Conservation (phyloP, 163 green algal genomes). For the Scenedesmus sp. region DNA sequence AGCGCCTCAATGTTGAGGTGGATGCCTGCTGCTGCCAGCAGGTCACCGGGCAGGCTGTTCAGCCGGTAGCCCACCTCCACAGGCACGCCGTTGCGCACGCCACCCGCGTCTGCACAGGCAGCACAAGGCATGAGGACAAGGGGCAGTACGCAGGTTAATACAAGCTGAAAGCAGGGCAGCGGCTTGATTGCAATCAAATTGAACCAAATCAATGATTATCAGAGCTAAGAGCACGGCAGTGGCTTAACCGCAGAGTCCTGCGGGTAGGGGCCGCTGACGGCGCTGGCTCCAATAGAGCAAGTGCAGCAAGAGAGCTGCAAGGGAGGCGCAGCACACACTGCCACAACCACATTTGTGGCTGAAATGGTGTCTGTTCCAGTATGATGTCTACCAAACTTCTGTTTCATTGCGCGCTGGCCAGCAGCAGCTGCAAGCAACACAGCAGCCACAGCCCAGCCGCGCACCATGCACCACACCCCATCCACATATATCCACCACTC, state of each 20-base stretch:
- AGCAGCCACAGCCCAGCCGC: background rate
- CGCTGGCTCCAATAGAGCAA: too few relatives aligned
- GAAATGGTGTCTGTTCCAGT: too few relatives aligned
- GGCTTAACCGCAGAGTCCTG: too few relatives aligned
- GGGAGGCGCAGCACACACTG: too few relatives aligned
- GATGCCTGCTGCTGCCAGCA: background rate
- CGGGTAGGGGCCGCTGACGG: too few relatives aligned
- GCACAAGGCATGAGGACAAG: background rate
- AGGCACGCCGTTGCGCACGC: conserved; percentile 11
- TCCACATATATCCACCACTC: background rate
- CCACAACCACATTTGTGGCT: too few relatives aligned
- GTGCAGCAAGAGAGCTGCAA: too few relatives aligned
- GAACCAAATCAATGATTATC: too few relatives aligned
- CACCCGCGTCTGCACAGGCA: conserved; percentile 10
- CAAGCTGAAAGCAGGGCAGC: background rate
- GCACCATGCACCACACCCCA: background rate
- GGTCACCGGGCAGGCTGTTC: conserved; percentile 12
- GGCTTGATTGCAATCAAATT: too few relatives aligned
- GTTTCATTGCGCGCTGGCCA: background rate
- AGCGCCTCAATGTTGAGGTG: conserved; percentile 19
- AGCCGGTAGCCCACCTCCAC: conserved; percentile 30
- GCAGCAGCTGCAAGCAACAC: background rate
- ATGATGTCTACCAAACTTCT: too few relatives aligned
- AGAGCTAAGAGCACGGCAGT: too few relatives aligned
- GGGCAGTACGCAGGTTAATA: background rate